Evolutionary conservation across 352 stramenopile species (phyloP), one percentile per base, ranked within the genome.

Genomic region (Pythium utonaiense): DNA sequence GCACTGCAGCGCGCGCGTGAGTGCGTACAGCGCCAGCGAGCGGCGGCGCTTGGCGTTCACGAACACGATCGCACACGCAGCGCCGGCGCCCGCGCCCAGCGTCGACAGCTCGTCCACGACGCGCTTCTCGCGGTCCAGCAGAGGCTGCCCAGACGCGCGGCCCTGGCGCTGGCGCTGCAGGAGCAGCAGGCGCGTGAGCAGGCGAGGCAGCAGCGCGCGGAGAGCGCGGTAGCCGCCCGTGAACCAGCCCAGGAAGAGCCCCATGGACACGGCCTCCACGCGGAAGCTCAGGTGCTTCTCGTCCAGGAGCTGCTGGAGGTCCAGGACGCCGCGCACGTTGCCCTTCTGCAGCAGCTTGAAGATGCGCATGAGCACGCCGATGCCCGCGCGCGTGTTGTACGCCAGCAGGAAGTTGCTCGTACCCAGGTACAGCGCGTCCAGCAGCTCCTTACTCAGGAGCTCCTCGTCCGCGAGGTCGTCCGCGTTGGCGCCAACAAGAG

Each of bases 191-290:
- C 70, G 73, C 13, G 60, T 71, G 19, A 89, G 33, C 59, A 83
- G 34, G 31, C 77, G 62, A 2, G 74, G 85, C 3, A 91, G 62
- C 31, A 90, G 54, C 9, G 80, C 83, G 6, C 70, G 60, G 3
- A 96, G 53, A 0, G 71, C 83, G 24, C 75, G 70, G 67, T 95
- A 96, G 5, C 85, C 77, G 45, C 85, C 85, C 2, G 87, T 90
- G 67, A 94, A 95, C 71, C 78, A 89, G 28, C 87, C 85, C 40
- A 96, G 63, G 57, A 96, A 95, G 45, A 96, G 82, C 7, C 87
- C 87, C 55, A 94, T 82, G 31, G 78, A 71, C n/a, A 96, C 83
- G 8, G 87, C 85, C 40, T 96, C 87, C 17, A 95, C 80, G 50
- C 87, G 75, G 69, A 96, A 94, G 28, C 64, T 64, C 34, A 96